Base-by-base conservation (phyloP, 2,329 filamentous ascomycete species). In the Penicillium sp. region DNA sequence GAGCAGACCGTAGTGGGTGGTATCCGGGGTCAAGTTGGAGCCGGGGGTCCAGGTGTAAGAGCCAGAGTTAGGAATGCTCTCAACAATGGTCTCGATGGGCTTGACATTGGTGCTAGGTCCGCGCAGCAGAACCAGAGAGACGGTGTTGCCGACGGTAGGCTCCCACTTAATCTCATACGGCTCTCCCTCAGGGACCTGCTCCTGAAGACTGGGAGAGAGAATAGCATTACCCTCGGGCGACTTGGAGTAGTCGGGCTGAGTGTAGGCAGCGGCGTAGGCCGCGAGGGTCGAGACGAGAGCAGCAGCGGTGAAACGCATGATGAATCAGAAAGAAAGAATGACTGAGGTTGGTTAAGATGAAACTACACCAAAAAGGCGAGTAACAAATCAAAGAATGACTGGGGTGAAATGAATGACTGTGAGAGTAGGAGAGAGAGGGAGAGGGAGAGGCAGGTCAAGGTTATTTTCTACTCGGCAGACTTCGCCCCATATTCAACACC, bases 101-200 rank as follows among this genome's bases (percentile, higher is more conserved):
- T 67, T 50, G 32, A 76, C 69, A 65, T 80, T 76, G 61, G 42
- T 65, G 49, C 70, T 66, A 20, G 77, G 76, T 20, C 78, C 78
- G 55, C 73, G 73, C 51, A 80, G 73, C 48, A 82, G 74, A 43
- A 77, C 59, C 41, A 82, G 65, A n/a, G 75, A 74, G 55, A 81
- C 66, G 18, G 47, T 45, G 15, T 61, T 60, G 10, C 46, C 34
- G 37, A 55, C 59, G 46, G 60, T 60, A 38, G 67, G 61, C 3
- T 67, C 46, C 79, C 79, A 82, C 47, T 68, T 76, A 69, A 81
- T 76, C 54, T 65, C 69, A 70, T 68, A 81, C 39, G 67, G 53
- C 59, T 70, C 55, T 60, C 75, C 76, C 43, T 62, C 75, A n/a
- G 72, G 70, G 37, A 81, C 75, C 37, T 71, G 57, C 57, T 73